Base-by-base conservation (phyloP, 306 rosid genomes). In the Amphicarpaea edgeworthii region DNA sequence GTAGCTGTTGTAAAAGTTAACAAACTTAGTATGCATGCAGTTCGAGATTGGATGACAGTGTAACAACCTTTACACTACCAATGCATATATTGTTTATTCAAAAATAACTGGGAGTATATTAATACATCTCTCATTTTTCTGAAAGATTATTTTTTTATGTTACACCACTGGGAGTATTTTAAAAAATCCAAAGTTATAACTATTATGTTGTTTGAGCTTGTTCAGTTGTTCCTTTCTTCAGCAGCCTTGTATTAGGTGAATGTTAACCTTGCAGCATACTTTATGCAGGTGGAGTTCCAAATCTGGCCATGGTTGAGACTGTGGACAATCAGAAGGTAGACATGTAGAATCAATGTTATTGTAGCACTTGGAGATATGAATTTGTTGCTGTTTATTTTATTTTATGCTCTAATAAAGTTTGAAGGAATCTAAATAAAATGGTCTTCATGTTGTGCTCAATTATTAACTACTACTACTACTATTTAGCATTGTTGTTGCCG, bases 301-400 rank as follows among this genome's bases (percentile, higher is more conserved):
- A 89, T 83, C 85, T 93, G 60, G 89, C 88, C 38, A 79, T 93
- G 93, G 87, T 91, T 81, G 87, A 93, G 89, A 91, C 96, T 3
- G 90, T 93, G 66, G 97, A 91, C 83, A 93, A 86, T 85, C 89
- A 66, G 80, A 93, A 93, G 98, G 98, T 93, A 85, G 79, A 76
- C 59, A 67, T 78, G 51, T 49, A 14, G 60, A 64, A 83, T 62
- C 81, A 53, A 45, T 78, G 49, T 75, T 64, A 58, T 50, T 38
- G 57, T 79, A 67, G 42, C 49, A 79, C 38, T 61, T 45, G 8
- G 37, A 37, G 80, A 46, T 70, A 43, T 54, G 40, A 34, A 12
- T 42, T 61, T 55, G 9, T 45, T 62, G 24, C 7, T 42, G 38
- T 80, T 58, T 21, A 7, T 79, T 70, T 51, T 50, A 37, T 72